A percentile compares a stretch with the other conserved stretches of the same genome.
These are phyloP conservation scores for Porphyra umbilicalis DNA, from an alignment of 31 red algal species.

Conservation along the genomic window DNA sequence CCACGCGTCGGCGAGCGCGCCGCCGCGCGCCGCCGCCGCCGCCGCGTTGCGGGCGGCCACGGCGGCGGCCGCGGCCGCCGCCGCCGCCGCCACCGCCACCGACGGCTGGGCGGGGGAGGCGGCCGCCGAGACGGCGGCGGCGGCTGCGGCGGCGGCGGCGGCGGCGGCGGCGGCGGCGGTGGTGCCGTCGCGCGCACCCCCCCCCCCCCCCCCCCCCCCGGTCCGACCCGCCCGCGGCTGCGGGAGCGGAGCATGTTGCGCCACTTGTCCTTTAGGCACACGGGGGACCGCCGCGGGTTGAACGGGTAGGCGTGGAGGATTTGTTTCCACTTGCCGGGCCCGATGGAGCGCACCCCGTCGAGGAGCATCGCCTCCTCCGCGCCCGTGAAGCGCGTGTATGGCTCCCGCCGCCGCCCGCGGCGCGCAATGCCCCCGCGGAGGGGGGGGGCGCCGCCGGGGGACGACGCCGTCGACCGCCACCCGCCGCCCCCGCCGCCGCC, in stretches of 20 bases:
- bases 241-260: conserved; percentile 32
- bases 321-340: conserved; percentile 78
- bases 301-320: conserved; percentile 59
- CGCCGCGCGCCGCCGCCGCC: background rate
- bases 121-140: background rate
- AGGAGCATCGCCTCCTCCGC: conserved; percentile 71
- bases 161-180: background rate
- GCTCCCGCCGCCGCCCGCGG: conserved; percentile 28
- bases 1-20: background rate
- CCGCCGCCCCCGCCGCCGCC: background rate
- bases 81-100: background rate
- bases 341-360: conserved; percentile 57
- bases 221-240: background rate
- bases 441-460: background rate
- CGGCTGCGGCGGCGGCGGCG: background rate
- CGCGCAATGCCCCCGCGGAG: background rate
- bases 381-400: conserved; percentile 72
- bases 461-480: background rate
- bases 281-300: conserved; percentile 55
- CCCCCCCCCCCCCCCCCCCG: background rate
- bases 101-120: background rate
- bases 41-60: background rate
- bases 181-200: background rate
- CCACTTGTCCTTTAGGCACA: conserved; percentile 85
- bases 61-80: background rate